Base-by-base conservation (phyloP, 768 basidiomycete genomes). In the Tricholoma sp. region DNA sequence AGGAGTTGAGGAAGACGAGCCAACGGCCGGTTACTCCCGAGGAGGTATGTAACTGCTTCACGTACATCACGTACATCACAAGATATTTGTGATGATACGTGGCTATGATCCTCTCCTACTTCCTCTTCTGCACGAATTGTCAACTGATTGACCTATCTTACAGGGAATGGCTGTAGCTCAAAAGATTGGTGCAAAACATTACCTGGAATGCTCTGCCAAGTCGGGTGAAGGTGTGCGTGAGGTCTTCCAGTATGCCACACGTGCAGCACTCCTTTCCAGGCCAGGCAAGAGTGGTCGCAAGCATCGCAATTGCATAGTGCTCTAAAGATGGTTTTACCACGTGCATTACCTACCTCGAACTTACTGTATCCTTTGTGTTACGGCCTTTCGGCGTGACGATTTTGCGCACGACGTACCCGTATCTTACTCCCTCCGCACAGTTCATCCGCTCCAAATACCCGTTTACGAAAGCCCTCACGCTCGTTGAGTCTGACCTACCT, bases 201-300 rank as follows among this genome's bases (percentile, higher is more conserved):
- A 98, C 73, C 86, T 99, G 52, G 97, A 99, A 72, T 99, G 97
- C 73, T 95, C 93, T 53, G 94, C 94, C 70, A 89, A 88, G 80
- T 87, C 93, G 13, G 94, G 95, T 57, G 94, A 98, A 74, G 95
- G 96, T 63, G 96, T 99, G 49, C 87, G 91, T 60, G 95, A 98
- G 74, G 96, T 99, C 45, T 99, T 99, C 85, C 94, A 98, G 76
- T 91, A 89, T 63, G 97, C 97, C 53, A 98, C 96, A 24, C 87
- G 94, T 60, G 88, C 91, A 41, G 95, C 96, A 28, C 83, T 98
- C 36, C 80, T 94, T 59, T 64, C 65, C 33, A 54, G 65, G 37
- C 55, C 59, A 28, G 63, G 61, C 59, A 64, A 61, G 51, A 47
- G 57, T 49, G 55, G 59, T 41, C 54, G 57, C 11, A 55, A 47